Evolutionary conservation across 192 early-diverging fungal species (phyloP), one percentile per base, ranked within the genome.

Genomic region (Phycomyces nitens): DNA sequence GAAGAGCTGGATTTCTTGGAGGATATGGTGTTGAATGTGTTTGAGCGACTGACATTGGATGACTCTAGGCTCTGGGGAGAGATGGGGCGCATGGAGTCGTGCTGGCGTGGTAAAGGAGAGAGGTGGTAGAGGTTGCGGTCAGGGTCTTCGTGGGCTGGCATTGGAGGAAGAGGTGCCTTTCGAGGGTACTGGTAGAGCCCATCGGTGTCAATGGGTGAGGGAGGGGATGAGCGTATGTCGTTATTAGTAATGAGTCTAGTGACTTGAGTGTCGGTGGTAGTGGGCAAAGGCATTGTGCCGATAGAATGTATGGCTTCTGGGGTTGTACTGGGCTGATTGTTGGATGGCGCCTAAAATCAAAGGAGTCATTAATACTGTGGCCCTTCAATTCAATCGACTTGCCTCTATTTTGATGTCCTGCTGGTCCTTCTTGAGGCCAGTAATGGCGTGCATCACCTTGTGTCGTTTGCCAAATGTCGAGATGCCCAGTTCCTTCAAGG

Each of bases 361-460:
- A n/a, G n/a, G n/a, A n/a, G n/a, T n/a, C n/a, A n/a, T n/a, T n/a
- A n/a, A n/a, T n/a, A n/a, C n/a, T n/a, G n/a, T n/a, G n/a, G n/a
- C n/a, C n/a, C n/a, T n/a, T n/a, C n/a, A n/a, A n/a, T n/a, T n/a
- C 29, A 5, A 34, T 34, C 29, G 29, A 7, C 29, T 34, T 34
- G 7, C 29, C 54, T 65, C 70, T 29, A 91, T 65, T 11, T 68
- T 74, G 4, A 69, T 73, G 47, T n/a, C n/a, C n/a, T n/a, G n/a
- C n/a, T n/a, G n/a, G n/a, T n/a, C n/a, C n/a, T n/a, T n/a, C n/a
- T n/a, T n/a, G n/a, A n/a, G n/a, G n/a, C n/a, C n/a, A n/a, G n/a
- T n/a, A n/a, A 91, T 91, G 43, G 80, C 75, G 24, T 78, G 82
- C 80, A 89, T 84, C 38, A 91, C 74, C 26, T 87, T 82, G 61